A percentile compares a stretch with the other conserved stretches of the same genome.
Evolutionary conservation across 768 basidiomycete genomes (phyloP).

Genomic region (Terana coerulea): DNA sequence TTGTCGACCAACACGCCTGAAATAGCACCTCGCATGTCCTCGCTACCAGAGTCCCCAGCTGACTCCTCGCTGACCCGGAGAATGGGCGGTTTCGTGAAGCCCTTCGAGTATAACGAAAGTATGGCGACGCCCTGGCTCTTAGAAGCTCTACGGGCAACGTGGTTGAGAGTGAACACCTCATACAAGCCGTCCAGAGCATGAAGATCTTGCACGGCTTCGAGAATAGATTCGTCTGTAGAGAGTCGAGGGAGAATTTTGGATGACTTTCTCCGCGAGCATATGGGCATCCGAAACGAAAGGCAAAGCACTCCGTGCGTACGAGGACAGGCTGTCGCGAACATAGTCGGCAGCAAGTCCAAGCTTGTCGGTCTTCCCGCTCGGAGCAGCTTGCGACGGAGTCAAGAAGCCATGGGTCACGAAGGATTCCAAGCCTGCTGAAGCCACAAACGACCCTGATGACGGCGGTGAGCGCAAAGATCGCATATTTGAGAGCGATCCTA

Average conservation of each 20-base stretch:
- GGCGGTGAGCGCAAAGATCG: not conserved
- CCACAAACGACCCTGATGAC: slow-evolving; percentile 81
- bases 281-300: slow-evolving; percentile 80
- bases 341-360: slow-evolving; percentile 50
- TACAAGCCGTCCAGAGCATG: slow-evolving; percentile 67
- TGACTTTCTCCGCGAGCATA: slow-evolving; percentile 26
- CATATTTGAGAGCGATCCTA: not conserved
- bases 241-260: not conserved
- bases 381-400: slow-evolving; percentile 21
- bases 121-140: slow-evolving; percentile 91
- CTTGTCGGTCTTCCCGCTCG: slow-evolving; percentile 26
- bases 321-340: slow-evolving; percentile 65
- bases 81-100: slow-evolving; percentile 57
- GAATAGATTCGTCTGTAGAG: slow-evolving; percentile 8
- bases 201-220: slow-evolving; percentile 40
- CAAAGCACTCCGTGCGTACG: slow-evolving; percentile 74
- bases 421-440: slow-evolving; percentile 91
- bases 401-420: slow-evolving; percentile 82
- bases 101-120: slow-evolving; percentile 81
- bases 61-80: slow-evolving; percentile 23
- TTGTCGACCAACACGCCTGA: slow-evolving; percentile 49
- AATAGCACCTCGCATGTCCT: slow-evolving; percentile 24
- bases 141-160: slow-evolving; percentile 83
- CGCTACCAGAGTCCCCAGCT: slow-evolving; percentile 13
- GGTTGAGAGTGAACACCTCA: slow-evolving; percentile 85